Evolutionary conservation across 1,139 yeast genomes (phyloP).

Genomic region (Casaregolazyma suthepensis): DNA sequence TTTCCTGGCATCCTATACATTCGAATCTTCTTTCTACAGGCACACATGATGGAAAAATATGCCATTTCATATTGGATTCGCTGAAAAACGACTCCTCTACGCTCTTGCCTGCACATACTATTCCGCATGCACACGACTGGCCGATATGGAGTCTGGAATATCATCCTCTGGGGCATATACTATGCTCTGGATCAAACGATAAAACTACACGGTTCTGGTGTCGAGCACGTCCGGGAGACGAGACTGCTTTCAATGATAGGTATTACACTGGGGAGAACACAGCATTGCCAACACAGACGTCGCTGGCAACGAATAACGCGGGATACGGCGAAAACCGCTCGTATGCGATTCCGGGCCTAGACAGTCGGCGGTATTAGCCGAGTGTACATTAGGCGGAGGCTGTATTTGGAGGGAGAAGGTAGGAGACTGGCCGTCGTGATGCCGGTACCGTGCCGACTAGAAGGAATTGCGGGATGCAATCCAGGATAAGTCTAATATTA

Average conservation of each 20-base stretch:
- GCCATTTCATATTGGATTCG: constrained; percentile 61
- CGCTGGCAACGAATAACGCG: neutral
- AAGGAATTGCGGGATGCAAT: neutral
- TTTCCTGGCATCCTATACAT: constrained; percentile 92
- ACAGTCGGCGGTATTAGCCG: constrained; percentile 1
- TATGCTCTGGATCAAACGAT: constrained; percentile 92
- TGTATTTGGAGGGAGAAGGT: too few species aligned
- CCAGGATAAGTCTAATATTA: too few species aligned
- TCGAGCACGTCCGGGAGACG: constrained; percentile 85
- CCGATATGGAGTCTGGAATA: constrained; percentile 86
- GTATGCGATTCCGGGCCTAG: constrained; percentile 7
- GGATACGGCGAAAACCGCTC: neutral
- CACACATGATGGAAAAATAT: constrained; percentile 81
- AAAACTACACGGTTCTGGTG: constrained; percentile 95
- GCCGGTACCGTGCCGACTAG: neutral
- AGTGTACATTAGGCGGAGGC: neutral
- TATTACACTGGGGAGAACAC: constrained; percentile 63
- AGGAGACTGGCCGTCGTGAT: too few species aligned
- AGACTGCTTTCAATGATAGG: constrained; percentile 74
- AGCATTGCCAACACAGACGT: neutral
- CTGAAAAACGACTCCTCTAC: constrained; percentile 8
- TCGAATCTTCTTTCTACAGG: constrained; percentile 77
- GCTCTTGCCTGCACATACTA: constrained; percentile 28
- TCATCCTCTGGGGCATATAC: constrained; percentile 88
- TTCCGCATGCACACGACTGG: constrained; percentile 92